Evolutionary conservation across 495 filamentous ascomycete genomes (phyloP), one percentile per base, ranked within the genome.

Genomic region (Zalerion maritima): DNA sequence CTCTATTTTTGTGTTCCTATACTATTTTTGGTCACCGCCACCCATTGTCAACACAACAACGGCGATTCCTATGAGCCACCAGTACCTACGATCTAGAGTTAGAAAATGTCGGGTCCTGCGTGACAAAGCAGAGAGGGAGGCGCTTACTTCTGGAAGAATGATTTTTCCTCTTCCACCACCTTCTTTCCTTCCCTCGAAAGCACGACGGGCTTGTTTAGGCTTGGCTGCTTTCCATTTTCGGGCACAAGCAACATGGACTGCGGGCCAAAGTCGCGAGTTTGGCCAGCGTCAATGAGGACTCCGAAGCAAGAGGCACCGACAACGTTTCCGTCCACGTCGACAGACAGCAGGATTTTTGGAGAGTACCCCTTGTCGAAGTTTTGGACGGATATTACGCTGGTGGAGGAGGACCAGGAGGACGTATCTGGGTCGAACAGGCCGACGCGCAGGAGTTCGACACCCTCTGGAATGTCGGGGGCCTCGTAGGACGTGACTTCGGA

Each of bases 111-210:
- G 22, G 18, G 31, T 27, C 37, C 11, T 23, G 38, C 21, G 28
- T 11, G 42, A 46, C 38, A 24, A 56, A 39, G 35, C 59, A 59
- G 0, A 40, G 19, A 18, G 21, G 14, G 13, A 18, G 6, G 9
- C 24, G 64, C 64, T 44, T 55, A 80, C 73, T 78, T 80, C 50
- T 81, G 77, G 25, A 81, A 47, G 37, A 81, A 69, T 0, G 61
- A 60, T 64, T 79, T 81, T 64, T 81, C 72, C 46, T 53, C 62
- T 26, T 53, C 62, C 24, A 63, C 47, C 13, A 58, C 58, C 30
- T 52, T 57, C 50, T 60, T 73, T 6, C 77, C 77, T 40, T 78
- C 69, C 0, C 63, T 45, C 33, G 55, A 63, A 33, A 81, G 39
- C 23, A 80, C 69, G 3, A 81, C 54, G 2, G 76, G 73, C 44